Base-by-base conservation (phyloP, 495 filamentous ascomycete species). In the Trichoderma gamsii region DNA sequence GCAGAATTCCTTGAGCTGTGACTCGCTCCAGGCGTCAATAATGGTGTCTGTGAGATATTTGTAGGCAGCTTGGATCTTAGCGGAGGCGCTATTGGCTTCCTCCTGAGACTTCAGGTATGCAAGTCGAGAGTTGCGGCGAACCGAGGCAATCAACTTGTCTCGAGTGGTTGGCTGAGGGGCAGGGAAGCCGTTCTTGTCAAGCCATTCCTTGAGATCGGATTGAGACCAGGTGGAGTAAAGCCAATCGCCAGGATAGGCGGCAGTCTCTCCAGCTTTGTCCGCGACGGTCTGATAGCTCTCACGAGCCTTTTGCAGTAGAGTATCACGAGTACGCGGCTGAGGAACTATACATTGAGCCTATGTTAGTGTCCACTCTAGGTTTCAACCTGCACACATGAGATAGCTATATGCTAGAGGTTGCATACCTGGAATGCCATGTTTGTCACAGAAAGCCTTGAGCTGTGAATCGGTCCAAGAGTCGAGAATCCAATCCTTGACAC, bases 161-260 rank as follows among this genome's bases (percentile, higher is more conserved):
- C 95, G 91, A 61, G 83, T 90, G 23, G 85, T 87, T 13, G 92
- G 91, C 74, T 97, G 93, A 49, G 95, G 95, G 29, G 83, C 89
- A n/a, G 92, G 89, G 75, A 92, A 87, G 68, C 95, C 95, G 72
- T 91, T 88, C 71, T 90, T 89, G 75, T 97, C 94, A 12, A 97
- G 87, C 90, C 91, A 99, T 71, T 89, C 85, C 78, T 83, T 83
- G 51, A 83, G 70, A 66, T 85, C 79, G 43, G 78, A 80, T 44
- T 79, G 79, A 59, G 88, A 86, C 95, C 95, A 99, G 44, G 89
- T 82, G 69, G 87, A 86, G 73, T 97, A 99, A 41, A 98, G 80
- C 95, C 95, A 99, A 78, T 97, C 88, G n/a, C 95, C 95, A 49
- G 95, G 95, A 71, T 99, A 99, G 12, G 85, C 75, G 46, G 85